These are phyloP conservation scores for Gamsiella multidivaricata DNA, from an alignment of 192 early-diverging fungal species.

Conservation along the genomic window DNA sequence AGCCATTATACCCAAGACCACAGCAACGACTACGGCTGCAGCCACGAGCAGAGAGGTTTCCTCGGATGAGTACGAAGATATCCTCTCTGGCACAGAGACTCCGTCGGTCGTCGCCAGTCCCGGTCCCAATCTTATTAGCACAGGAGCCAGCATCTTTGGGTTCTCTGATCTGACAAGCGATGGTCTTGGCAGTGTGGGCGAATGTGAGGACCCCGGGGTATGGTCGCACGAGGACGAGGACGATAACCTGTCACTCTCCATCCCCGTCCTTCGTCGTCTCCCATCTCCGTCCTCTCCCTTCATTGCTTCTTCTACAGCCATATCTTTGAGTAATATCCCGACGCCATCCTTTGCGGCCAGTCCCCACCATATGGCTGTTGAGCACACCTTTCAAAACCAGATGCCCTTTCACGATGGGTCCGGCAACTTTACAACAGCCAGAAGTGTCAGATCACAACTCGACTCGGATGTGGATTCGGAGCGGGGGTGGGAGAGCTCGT, in stretches of 20 bases:
- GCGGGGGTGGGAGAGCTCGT: slow-evolving; percentile 24
- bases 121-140: background rate
- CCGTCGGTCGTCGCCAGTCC: slow-evolving; percentile 21
- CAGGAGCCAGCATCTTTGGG: slow-evolving; percentile 10
- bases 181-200: slow-evolving; percentile 33
- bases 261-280: background rate
- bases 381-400: slow-evolving; percentile 30
- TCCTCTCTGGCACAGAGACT: slow-evolving; percentile 13
- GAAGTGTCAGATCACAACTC: background rate
- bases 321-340: slow-evolving; percentile 29
- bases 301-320: slow-evolving; percentile 6
- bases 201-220: slow-evolving; percentile 38
- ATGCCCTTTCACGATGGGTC: slow-evolving; percentile 52
- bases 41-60: slow-evolving; percentile 11
- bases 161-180: slow-evolving; percentile 43
- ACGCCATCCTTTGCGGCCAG: slow-evolving; percentile 34
- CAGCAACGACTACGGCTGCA: too few relatives aligned
- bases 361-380: background rate
- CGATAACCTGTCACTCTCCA: background rate
- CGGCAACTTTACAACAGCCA: slow-evolving; percentile 24
- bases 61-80: slow-evolving; percentile 36
- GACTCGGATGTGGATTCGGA: slow-evolving; percentile 25
- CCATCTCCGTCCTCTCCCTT: slow-evolving; percentile 1
- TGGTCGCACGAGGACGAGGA: slow-evolving; percentile 53
- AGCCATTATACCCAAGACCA: too few relatives aligned